Percentiles rank a stretch among this genome's conserved stretches.
phyloP scores from a whole-genome alignment of 2,329 filamentous ascomycete genomes.

The Claviceps spartinae region DNA sequence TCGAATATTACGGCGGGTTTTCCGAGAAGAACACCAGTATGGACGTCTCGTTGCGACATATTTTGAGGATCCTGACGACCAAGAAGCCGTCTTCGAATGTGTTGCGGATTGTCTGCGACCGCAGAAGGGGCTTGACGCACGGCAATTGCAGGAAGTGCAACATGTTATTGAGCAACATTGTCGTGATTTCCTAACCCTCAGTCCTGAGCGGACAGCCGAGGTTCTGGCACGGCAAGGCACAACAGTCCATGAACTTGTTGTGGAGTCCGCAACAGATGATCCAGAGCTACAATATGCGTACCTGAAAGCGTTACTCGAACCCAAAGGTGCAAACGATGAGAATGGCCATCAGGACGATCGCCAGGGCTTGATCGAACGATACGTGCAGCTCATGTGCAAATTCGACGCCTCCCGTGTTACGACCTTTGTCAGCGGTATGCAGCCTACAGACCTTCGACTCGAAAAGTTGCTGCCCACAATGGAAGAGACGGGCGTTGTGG shows the following conservation, averaged over 20 bases:
- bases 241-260: constrained; percentile 51
- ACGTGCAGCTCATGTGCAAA: constrained; percentile 81
- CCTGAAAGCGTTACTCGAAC: constrained; percentile 62
- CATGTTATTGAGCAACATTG: constrained; percentile 52
- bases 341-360: constrained; percentile 24
- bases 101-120: constrained; percentile 61
- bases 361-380: constrained; percentile 60
- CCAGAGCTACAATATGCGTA: constrained; percentile 62
- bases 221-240: constrained; percentile 48
- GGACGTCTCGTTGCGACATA: constrained; percentile 65
- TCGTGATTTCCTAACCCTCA: constrained; percentile 50
- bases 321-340: constrained; percentile 21
- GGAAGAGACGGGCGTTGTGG: constrained; percentile 79
- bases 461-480: constrained; percentile 74
- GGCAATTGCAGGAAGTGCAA: constrained; percentile 61
- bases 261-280: constrained; percentile 47
- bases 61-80: constrained; percentile 72
- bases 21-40: constrained; percentile 67
- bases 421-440: constrained; percentile 65
- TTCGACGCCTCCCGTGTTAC: constrained; percentile 74
- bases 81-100: constrained; percentile 62
- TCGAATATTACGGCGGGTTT: constrained; percentile 81
- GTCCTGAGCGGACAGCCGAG: constrained; percentile 50
- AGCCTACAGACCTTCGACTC: constrained; percentile 64
- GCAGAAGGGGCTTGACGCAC: constrained; percentile 47